Percentiles rank a stretch among this genome's conserved stretches.
phyloP scores from a whole-genome alignment of 768 basidiomycete species.

The Suillus weaverae region DNA sequence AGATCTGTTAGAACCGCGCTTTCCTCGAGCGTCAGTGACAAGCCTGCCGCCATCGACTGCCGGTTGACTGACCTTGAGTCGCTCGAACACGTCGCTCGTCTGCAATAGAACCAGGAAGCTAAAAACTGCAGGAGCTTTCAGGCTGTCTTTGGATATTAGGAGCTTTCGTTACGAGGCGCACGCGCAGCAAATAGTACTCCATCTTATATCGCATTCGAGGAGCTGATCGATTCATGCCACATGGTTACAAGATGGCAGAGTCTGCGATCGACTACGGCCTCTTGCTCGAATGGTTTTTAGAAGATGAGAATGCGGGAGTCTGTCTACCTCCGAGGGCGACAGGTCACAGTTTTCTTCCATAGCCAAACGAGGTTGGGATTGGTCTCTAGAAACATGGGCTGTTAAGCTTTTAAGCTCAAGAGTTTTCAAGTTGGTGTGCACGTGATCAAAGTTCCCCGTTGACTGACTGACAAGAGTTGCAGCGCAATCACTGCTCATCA shows the following conservation, averaged over 20 bases:
- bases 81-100: slow-evolving; percentile 79
- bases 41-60: slow-evolving; percentile 62
- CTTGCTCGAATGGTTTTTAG: background rate
- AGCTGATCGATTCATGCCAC: background rate
- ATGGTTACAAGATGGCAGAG: background rate
- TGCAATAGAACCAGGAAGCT: slow-evolving; percentile 85
- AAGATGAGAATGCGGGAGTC: background rate
- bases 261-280: background rate
- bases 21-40: slow-evolving; percentile 65
- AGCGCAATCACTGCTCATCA: background rate
- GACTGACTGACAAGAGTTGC: background rate
- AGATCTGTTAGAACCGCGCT: slow-evolving; percentile 70
- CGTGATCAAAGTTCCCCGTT: too few relatives aligned
- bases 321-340: background rate
- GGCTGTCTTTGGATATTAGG: slow-evolving; percentile 35
- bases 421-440: too few relatives aligned
- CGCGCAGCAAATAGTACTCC: background rate
- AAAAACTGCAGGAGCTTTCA: slow-evolving; percentile 62
- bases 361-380: background rate
- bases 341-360: background rate
- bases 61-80: slow-evolving; percentile 71
- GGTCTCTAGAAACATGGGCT: background rate
- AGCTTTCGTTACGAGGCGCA: slow-evolving; percentile 20
- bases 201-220: background rate
- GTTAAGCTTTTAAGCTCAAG: too few relatives aligned